A percentile compares a stretch with the other conserved stretches of the same genome.
These are phyloP conservation scores for Lactarius akahatsu DNA, from an alignment of 768 basidiomycete genomes.

Conservation along the genomic window DNA sequence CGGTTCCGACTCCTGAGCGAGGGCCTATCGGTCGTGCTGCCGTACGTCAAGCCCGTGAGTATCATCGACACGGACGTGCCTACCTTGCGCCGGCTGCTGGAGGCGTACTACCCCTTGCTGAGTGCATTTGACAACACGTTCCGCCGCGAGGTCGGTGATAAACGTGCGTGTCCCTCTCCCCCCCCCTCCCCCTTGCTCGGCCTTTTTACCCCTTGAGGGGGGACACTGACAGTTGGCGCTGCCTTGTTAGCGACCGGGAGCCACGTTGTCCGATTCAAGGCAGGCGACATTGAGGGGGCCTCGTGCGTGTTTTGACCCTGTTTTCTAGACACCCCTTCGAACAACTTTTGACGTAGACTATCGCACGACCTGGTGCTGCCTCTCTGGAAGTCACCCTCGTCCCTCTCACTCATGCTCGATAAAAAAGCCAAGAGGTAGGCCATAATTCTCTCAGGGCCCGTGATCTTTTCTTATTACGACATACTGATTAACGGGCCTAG, in stretches of 20 bases:
- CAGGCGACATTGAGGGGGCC: constrained; percentile 51
- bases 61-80: constrained; percentile 59
- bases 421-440: constrained; percentile 92
- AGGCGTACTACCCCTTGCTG: constrained; percentile 78
- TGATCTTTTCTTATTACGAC: constrained; percentile 2
- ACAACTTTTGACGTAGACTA: constrained; percentile 44
- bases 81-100: constrained; percentile 64
- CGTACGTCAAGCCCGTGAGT: constrained; percentile 64
- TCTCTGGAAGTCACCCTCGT: constrained; percentile 91
- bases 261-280: constrained; percentile 67
- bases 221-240: neutral
- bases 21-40: constrained; percentile 80
- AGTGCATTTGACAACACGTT: constrained; percentile 63
- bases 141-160: constrained; percentile 48
- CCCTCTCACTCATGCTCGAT: constrained; percentile 89
- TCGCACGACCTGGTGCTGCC: constrained; percentile 86
- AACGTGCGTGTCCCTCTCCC: constrained; percentile 43
- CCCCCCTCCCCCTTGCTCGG: constrained; percentile 16
- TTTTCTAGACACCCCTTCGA: neutral
- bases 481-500: constrained; percentile 41
- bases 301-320: constrained; percentile 45
- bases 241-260: constrained; percentile 57
- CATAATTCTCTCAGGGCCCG: neutral
- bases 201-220: neutral
- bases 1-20: constrained; percentile 81